These are phyloP conservation scores for Stipa capillata DNA, from an alignment of 176 grass and related monocot genomes.

Conservation along the genomic window DNA sequence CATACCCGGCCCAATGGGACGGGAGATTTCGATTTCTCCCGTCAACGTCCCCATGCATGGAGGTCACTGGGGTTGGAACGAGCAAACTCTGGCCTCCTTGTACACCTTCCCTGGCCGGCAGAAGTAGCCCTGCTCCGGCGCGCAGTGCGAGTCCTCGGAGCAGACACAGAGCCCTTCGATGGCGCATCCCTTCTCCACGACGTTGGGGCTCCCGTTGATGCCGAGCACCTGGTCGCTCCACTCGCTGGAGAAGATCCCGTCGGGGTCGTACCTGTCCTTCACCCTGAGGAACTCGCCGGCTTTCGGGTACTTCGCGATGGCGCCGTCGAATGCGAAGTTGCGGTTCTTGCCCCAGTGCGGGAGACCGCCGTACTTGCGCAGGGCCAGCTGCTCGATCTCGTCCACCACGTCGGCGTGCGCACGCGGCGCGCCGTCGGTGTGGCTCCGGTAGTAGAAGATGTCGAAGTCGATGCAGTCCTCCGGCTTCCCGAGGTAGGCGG, in stretches of 20 bases:
- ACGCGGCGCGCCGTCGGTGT: slow-evolving; percentile 15
- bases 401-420: slow-evolving; percentile 36
- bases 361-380: slow-evolving; percentile 22
- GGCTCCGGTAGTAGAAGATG: slow-evolving; percentile 55
- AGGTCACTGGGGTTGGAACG: too few species aligned
- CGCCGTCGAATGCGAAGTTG: neutral
- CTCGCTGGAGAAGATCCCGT: slow-evolving; percentile 22
- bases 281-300: neutral
- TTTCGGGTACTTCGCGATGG: neutral
- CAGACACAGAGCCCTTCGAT: slow-evolving; percentile 33
- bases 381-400: slow-evolving; percentile 26
- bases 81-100: slow-evolving; percentile 31
- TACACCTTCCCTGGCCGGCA: slow-evolving; percentile 22
- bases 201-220: neutral
- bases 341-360: slow-evolving; percentile 31
- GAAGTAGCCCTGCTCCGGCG: slow-evolving; percentile 17
- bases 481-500: slow-evolving; percentile 42
- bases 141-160: slow-evolving; percentile 14
- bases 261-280: neutral
- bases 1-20: too few species aligned
- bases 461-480: slow-evolving; percentile 44
- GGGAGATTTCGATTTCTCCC: too few species aligned
- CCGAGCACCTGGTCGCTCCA: slow-evolving; percentile 48
- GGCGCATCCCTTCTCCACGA: slow-evolving; percentile 12
- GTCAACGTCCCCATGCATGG: too few species aligned